Percentiles rank a stretch among this genome's conserved stretches.
Evolutionary conservation across 345 rosid species (phyloP).

Genomic region (Excoecaria agallocha): DNA sequence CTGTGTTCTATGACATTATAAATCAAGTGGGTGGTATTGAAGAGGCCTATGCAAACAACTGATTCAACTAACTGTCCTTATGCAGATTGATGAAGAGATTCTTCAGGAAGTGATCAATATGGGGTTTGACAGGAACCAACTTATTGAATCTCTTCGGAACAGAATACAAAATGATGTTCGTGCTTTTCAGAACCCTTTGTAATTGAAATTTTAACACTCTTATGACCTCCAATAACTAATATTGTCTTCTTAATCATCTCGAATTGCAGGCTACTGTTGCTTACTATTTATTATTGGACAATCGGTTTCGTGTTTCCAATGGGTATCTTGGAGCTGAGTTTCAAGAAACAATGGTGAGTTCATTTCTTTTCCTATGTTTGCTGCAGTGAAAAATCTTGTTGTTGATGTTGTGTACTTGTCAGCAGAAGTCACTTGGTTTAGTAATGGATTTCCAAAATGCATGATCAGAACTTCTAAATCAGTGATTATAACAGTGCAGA

Average conservation of each 20-base stretch:
- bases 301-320: constrained; percentile 67
- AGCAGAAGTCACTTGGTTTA: neutral
- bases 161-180: constrained; percentile 76
- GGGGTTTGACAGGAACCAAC: constrained; percentile 74
- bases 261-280: constrained; percentile 86
- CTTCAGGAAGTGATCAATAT: constrained; percentile 65
- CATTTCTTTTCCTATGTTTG: constrained; percentile 1
- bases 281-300: constrained; percentile 81
- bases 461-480: neutral
- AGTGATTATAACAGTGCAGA: neutral
- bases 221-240: neutral
- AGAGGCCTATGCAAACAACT: neutral
- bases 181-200: constrained; percentile 16
- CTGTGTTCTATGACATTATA: neutral
- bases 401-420: neutral
- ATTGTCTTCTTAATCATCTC: neutral
- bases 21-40: neutral
- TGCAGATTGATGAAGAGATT: constrained; percentile 89
- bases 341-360: constrained; percentile 63
- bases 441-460: neutral
- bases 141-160: constrained; percentile 74
- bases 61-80: constrained; percentile 3
- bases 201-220: neutral
- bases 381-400: neutral
- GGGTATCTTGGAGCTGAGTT: constrained; percentile 78